Base-by-base conservation (phyloP, 169 alveolate species). In the Theileria parva region DNA sequence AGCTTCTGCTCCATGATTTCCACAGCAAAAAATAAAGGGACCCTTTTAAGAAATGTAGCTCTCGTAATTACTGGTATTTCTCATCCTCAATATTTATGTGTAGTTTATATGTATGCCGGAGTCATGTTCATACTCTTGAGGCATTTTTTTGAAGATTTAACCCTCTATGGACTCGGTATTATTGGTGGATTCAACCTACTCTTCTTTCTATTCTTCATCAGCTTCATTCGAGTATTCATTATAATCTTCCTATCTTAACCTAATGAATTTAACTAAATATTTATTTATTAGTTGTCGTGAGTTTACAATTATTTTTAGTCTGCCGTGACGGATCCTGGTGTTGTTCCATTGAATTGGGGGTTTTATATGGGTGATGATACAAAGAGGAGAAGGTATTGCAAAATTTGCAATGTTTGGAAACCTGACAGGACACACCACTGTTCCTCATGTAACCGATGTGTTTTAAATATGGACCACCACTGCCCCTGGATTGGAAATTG, bases 391-490 rank as follows among this genome's bases (percentile, higher is more conserved):
- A 78, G 99, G 64, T 97, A 96, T 81, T 97, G 99, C 88, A 89
- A 96, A 68, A 95, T 95, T 77, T 98, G 99, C 86, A 96, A 97
- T 90, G 98, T 96, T 11, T 97, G 99, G 97, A 97, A 97, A 83
- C 99, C 99, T 0, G 99, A 97, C 77, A 91, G 99, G 72, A 95
- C 99, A 19, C 99, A 97, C 79, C 99, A 98, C 86, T 98, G 99
- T 85, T 95, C 98, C 6, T 95, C 94, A 13, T 97, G 99, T 86
- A 96, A 96, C 83, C 86, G 98, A 76, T 98, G 96, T 86, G 98
- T 97, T 23, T 88, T 97, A 79, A 95, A 95, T 80, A 97, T 98
- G 99, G 99, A 98, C 70, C 99, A 98, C 88, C 99, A 98, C 80
- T 98, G 99, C 81, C 99, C 99, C 27, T 97, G 99, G 99, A 95